Evolutionary conservation across 2,329 filamentous ascomycete species (phyloP), one percentile per base, ranked within the genome.

Genomic region (Sarocladium strictum): DNA sequence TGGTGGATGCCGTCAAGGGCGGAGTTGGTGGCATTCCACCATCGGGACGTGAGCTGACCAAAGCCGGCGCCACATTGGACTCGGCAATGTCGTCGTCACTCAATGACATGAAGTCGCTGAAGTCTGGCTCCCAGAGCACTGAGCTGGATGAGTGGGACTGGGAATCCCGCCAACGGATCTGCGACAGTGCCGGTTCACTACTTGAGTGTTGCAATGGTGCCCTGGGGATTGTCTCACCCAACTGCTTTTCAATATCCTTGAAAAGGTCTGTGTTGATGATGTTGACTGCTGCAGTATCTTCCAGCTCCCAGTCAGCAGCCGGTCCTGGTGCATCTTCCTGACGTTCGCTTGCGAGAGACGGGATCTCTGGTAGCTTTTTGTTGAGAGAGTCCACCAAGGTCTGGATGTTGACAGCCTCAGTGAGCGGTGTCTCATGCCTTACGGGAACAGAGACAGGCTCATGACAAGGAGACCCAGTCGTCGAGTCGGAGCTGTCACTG

Each of bases 31-130:
- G 41, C 15, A 53, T 17, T 60, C 60, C 62, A 4, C 19, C 50
- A 11, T 24, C 21, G 4, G 19, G 32, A 15, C 23, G 12, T n/a
- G 35, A 38, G 2, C 21, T 19, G 14, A 53, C 35, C 14, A 33
- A 38, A 27, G 32, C 26, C 17, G 32, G 33, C 5, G 19, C 54
- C 17, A 32, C 17, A n/a, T 43, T 19, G 24, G 47, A 66, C 59
- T 83, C 80, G 9, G 79, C 78, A 57, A 84, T 80, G 54, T 83
- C 80, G 27, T 84, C 79, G 56, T 83, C 80, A 55, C 73, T 77
- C 5, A 83, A 68, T 19, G 72, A 70, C 53, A 80, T 69, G 53
- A 83, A 82, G 37, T 83, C 80, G 17, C 73, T 71, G 21, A 82
- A 66, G 35, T 74, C 74, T 5, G 79, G 79, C 59, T 82, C 79